Evolutionary conservation across 2,329 filamentous ascomycete genomes (phyloP).

Genomic region (Pleomassaria siparia): DNA sequence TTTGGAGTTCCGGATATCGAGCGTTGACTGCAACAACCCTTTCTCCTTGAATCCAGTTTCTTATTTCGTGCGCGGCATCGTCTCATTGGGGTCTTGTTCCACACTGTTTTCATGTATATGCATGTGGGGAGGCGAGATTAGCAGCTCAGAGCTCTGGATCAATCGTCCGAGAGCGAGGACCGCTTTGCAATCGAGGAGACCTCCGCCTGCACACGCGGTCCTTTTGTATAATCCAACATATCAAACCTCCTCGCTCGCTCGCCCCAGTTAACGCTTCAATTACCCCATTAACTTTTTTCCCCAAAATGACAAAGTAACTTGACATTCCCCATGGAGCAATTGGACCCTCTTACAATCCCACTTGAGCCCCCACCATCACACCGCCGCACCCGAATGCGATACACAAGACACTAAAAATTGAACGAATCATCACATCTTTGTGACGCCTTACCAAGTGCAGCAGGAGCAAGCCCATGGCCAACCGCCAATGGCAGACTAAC

Average conservation of each 20-base stretch:
- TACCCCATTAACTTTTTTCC: conserved; percentile 3
- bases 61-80: conserved; percentile 44
- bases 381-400: conserved; percentile 4
- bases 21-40: conserved; percentile 44
- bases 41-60: conserved; percentile 42
- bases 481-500: conserved; percentile 19
- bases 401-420: neutral
- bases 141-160: conserved; percentile 44
- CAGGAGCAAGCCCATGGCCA: conserved; percentile 26
- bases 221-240: conserved; percentile 43
- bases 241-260: conserved; percentile 37
- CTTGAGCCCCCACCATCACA: neutral
- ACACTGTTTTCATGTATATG: conserved; percentile 43
- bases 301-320: too few relatives aligned
- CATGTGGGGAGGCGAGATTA: conserved; percentile 47
- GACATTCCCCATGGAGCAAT: neutral
- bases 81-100: conserved; percentile 34
- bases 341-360: neutral
- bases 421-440: conserved; percentile 17
- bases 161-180: conserved; percentile 43
- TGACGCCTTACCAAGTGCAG: conserved; percentile 28
- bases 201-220: conserved; percentile 48
- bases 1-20: conserved; percentile 50
- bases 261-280: neutral
- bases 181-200: conserved; percentile 51